phyloP scores from a whole-genome alignment of 169 alveolate genomes.

The Amoebophrya sp. region DNA sequence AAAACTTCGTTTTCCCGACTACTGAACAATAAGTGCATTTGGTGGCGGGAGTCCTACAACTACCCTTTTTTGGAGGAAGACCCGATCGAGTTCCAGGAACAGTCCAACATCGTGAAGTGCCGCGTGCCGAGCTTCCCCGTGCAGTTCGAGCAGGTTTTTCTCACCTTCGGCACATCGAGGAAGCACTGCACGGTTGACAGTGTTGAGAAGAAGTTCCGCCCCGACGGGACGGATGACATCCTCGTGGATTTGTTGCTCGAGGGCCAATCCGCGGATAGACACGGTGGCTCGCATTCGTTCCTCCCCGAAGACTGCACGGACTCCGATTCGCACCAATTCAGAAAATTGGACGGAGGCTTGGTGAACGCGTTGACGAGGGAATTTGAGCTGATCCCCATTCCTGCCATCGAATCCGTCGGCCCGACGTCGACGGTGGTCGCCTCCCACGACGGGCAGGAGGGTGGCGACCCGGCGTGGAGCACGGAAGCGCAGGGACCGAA shows the following conservation, averaged over 20 bases:
- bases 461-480: neutral
- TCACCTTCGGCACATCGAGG: neutral
- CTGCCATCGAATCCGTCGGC: neutral
- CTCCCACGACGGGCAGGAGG: neutral
- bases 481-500: neutral
- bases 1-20: neutral
- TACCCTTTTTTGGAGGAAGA: neutral
- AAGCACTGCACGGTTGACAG: neutral
- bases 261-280: too few species aligned
- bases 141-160: neutral
- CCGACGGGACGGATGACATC: too few species aligned
- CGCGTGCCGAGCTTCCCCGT: neutral
- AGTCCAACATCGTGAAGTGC: neutral
- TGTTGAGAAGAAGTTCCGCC: too few species aligned
- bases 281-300: too few species aligned
- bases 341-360: neutral
- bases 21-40: neutral
- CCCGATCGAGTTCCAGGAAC: neutral
- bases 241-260: too few species aligned
- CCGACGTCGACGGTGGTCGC: slow-evolving; percentile 24
- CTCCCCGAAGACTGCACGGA: neutral
- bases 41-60: neutral
- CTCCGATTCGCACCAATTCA: neutral
- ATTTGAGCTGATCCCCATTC: neutral
- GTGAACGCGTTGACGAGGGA: neutral